Evolutionary conservation across 2,329 filamentous ascomycete species (phyloP), one percentile per base, ranked within the genome.

Genomic region (Stagonosporopsis chrysanthemi): DNA sequence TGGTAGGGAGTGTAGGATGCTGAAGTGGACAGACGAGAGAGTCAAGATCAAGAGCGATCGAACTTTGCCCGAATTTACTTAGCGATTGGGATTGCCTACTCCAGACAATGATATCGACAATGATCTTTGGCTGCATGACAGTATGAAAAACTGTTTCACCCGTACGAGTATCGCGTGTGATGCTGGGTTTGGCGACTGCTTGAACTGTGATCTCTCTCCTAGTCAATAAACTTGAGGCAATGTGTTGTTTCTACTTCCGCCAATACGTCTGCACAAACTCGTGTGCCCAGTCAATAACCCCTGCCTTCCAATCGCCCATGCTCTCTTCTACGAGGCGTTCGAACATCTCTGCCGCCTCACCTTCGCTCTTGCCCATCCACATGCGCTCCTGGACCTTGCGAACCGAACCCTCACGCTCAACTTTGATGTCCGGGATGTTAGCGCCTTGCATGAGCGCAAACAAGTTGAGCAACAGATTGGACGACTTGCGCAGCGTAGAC

Each of bases 371-470:
- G 72, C 97, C 94, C 46, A 99, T 77, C 78, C 96, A 92, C 75
- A 99, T 97, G 35, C 95, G 82, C 79, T 99, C 95, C 74, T 95
- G 89, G 5, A 99, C 94, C 79, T 98, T 99, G 67, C 93, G 81
- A 15, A 98, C 94, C 11, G 92, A 93, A 79, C 96, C 96, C 77
- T 97, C 93, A 11, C 92, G 90, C 78, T 97, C 92, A 22, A 96
- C 84, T 56, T 90, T 88, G 70, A 99, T 96, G 68, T 98, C 96
- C 0, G 93, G 95, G 58, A 99, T 97, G 71, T 97, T 97, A 36
- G 95, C 94, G 75, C 98, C 92, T 15, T 96, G 90, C 95, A 99
- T 99, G 56, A 99, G 82, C 69, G 91, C 92, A 76, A 99, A 99
- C 41, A 99, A 77, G 70, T 99, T 99, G 26, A 99, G 83, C 38